phyloP scores from a whole-genome alignment of 164 flowering plant species.

The Dillenia suffruticosa region DNA sequence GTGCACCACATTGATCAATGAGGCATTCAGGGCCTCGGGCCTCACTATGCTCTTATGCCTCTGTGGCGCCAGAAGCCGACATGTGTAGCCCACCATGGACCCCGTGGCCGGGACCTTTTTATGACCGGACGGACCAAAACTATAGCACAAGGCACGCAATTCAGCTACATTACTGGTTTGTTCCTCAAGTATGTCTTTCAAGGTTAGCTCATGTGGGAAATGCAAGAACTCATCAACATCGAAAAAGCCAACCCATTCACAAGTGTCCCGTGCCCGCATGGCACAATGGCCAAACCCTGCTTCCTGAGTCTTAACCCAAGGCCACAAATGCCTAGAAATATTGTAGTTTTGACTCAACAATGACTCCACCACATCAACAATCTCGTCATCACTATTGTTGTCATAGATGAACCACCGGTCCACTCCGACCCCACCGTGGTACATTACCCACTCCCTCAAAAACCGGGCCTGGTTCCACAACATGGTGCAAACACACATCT shows the following conservation, averaged over 20 bases:
- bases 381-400: constrained; percentile 73
- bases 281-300: constrained; percentile 91
- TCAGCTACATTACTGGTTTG: constrained; percentile 35
- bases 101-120: constrained; percentile 42
- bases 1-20: constrained; percentile 78
- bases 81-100: constrained; percentile 72
- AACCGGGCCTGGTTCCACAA: constrained; percentile 61
- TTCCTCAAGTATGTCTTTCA: constrained; percentile 34
- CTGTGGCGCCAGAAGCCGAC: constrained; percentile 49
- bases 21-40: constrained; percentile 55
- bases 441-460: constrained; percentile 74
- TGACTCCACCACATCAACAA: constrained; percentile 23
- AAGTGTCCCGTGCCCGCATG: constrained; percentile 39
- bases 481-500: constrained; percentile 80
- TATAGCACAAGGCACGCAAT: constrained; percentile 45
- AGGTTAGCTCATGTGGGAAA: constrained; percentile 21
- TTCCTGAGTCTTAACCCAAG: constrained; percentile 88
- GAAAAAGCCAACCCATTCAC: constrained; percentile 82
- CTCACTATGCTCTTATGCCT: constrained; percentile 79
- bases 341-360: constrained; percentile 24
- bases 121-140: constrained; percentile 84
- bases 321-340: constrained; percentile 58
- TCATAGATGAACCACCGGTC: constrained; percentile 80
- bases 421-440: constrained; percentile 69
- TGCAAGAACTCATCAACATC: constrained; percentile 85